Evolutionary conservation across 805 yeast genomes (phyloP), one percentile per base, ranked within the genome.

Genomic region (Candida saitoana): DNA sequence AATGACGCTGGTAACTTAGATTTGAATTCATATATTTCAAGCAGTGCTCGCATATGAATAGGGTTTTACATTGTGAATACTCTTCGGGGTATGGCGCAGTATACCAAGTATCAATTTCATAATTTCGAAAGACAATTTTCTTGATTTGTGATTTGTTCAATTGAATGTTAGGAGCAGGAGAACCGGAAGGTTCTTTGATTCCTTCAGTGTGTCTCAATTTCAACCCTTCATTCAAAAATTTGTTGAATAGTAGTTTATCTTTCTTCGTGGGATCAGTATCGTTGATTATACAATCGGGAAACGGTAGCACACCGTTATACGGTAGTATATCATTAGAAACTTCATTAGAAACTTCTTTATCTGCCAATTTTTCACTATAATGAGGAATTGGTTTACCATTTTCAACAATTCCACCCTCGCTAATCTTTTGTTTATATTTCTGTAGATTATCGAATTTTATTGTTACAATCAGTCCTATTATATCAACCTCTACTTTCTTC

Each of bases 11-110:
- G 40, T 78, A 71, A 0, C 82, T 78, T 49, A 74, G 80, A 12
- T 84, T 80, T 0, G 89, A 81, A 30, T 74, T 73, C 79, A 81
- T 81, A 57, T 87, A 90, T 62, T 84, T 82, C 44, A 91, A 63
- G 57, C 98, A 93, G 52, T 73, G 80, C 49, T 88, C 93, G 62
- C 98, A 93, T 12, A 91, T 74, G 54, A 81, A 82, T 36, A 93
- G 65, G 2, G 80, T 74, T 33, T 69, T 67, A 36, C 80, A 76
- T 22, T 72, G 73, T 33, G 87, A 77, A 54, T 80, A 87, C 54
- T 87, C 93, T 46, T 85, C 89, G 0, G 98, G 97, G 57, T 87
- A 93, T 1, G 98, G 98, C 0, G 96, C 82, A 3, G 86, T 78
- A 61, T 86, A 90, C 96, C 97, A 88, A 0, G 96, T 87, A 46